Evolutionary conservation across 805 yeast genomes (phyloP).

Genomic region (Lipomyces chichibuensis): DNA sequence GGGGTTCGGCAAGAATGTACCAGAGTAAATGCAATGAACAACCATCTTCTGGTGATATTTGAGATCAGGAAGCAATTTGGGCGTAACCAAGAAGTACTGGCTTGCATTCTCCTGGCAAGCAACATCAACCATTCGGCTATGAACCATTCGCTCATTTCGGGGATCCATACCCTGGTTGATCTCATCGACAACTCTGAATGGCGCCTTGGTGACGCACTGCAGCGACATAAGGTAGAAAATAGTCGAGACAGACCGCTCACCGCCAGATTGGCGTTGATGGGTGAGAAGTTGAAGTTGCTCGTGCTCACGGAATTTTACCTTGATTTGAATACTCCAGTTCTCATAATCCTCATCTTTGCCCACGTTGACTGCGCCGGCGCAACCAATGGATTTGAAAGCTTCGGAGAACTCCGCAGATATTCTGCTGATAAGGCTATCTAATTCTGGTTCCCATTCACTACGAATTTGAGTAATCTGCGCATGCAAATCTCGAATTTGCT

Average conservation of each 20-base stretch:
- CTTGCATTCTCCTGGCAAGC: conserved; percentile 69
- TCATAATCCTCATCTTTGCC: conserved; percentile 56
- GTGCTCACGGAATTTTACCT: conserved; percentile 82
- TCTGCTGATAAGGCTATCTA: conserved; percentile 55
- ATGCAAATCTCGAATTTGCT: conserved; percentile 41
- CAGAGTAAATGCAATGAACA: conserved; percentile 79
- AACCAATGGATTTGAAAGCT: conserved; percentile 74
- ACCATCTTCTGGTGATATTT: conserved; percentile 79
- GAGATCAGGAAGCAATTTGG: conserved; percentile 79
- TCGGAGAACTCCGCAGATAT: conserved; percentile 68
- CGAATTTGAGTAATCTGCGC: conserved; percentile 48
- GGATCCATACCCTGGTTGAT: conserved; percentile 99
- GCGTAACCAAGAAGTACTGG: conserved; percentile 91
- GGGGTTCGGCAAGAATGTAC: conserved; percentile 38
- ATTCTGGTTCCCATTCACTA: conserved; percentile 62
- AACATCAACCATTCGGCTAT: conserved; percentile 78
- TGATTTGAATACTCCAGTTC: conserved; percentile 82
- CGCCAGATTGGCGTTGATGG: conserved; percentile 94
- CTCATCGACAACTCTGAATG: conserved; percentile 95
- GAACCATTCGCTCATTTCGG: conserved; percentile 83
- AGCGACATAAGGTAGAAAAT: conserved; percentile 86
- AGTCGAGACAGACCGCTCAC: conserved; percentile 95
- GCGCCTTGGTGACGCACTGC: conserved; percentile 85
- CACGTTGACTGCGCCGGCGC: conserved; percentile 78
- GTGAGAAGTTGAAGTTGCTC: conserved; percentile 72